These are phyloP conservation scores for Sophora flavescens DNA, from an alignment of 306 rosid species.

Conservation along the genomic window DNA sequence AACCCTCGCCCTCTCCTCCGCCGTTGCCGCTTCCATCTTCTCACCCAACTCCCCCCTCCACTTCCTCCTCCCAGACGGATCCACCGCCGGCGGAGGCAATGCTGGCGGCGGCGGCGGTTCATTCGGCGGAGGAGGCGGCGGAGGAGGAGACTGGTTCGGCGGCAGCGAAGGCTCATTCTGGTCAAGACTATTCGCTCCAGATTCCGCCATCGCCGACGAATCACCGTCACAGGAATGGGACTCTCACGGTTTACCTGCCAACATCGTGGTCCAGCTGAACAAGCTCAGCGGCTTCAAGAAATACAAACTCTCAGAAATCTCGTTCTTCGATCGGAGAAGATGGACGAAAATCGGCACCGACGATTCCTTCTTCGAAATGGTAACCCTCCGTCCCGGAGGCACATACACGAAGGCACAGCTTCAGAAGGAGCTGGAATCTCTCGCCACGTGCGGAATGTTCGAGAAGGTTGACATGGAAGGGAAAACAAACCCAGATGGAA, in stretches of 20 bases:
- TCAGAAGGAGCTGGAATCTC: slow-evolving; percentile 74
- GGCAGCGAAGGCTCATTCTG: slow-evolving; percentile 62
- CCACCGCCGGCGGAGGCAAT: slow-evolving; percentile 10
- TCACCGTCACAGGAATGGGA: slow-evolving; percentile 68
- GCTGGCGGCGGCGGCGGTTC: slow-evolving; percentile 44
- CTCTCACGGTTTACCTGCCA: slow-evolving; percentile 80
- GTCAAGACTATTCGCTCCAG: slow-evolving; percentile 51
- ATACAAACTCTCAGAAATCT: slow-evolving; percentile 72
- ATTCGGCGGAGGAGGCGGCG: slow-evolving; percentile 22
- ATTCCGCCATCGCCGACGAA: slow-evolving; percentile 70
- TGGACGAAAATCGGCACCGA: slow-evolving; percentile 68
- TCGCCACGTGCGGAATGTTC: slow-evolving; percentile 80
- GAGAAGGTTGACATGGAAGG: slow-evolving; percentile 86
- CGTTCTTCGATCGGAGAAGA: slow-evolving; percentile 67
- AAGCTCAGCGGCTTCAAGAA: slow-evolving; percentile 83
- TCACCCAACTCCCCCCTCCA: no score
- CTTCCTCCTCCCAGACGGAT: no score
- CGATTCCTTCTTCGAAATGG: slow-evolving; percentile 83
- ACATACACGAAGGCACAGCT: slow-evolving; percentile 74
- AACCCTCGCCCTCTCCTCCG: slow-evolving; percentile 57
- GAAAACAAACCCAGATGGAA: slow-evolving; percentile 78
- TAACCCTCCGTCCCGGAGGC: slow-evolving; percentile 68
- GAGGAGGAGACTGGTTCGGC: slow-evolving; percentile 46
- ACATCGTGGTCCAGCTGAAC: slow-evolving; percentile 70
- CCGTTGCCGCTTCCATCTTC: not conserved